These are phyloP conservation scores for Garcia nutans DNA, from an alignment of 345 rosid species.

Conservation along the genomic window DNA sequence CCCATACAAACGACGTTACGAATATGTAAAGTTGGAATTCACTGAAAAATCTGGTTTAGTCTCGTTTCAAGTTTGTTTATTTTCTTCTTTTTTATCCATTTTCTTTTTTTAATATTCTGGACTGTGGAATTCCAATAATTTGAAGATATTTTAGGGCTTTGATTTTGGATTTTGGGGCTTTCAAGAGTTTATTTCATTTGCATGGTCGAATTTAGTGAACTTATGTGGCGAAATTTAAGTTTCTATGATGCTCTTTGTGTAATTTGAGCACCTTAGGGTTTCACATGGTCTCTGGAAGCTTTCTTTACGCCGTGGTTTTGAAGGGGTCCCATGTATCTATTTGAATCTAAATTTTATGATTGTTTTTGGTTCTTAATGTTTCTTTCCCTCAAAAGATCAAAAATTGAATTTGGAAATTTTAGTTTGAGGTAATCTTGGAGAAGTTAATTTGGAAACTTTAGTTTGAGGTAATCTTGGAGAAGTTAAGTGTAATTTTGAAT, in stretches of 20 bases:
- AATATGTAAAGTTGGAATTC: constrained; percentile 41
- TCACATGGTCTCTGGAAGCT: constrained; percentile 12
- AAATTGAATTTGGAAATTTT: not conserved
- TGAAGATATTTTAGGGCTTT: constrained; percentile 27
- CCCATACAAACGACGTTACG: constrained; percentile 53
- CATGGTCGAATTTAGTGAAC: constrained; percentile 18
- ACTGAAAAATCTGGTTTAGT: constrained; percentile 22
- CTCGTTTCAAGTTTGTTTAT: not conserved
- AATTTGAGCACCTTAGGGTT: constrained; percentile 27
- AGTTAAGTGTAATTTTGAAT: not conserved
- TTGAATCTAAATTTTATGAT: constrained; percentile 17
- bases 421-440: not conserved
- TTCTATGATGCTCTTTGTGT: constrained; percentile 19
- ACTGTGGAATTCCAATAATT: constrained; percentile 25
- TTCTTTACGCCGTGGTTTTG: not conserved
- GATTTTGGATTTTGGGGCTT: constrained; percentile 2
- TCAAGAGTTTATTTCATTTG: not conserved
- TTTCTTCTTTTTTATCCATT: constrained; percentile 10
- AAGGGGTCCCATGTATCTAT: not conserved
- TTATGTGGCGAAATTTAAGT: constrained; percentile 18
- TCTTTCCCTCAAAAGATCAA: not conserved
- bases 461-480: not conserved
- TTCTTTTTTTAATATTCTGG: constrained; percentile 15
- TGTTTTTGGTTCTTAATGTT: constrained; percentile 18
- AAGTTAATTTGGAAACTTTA: not conserved